Base-by-base conservation (phyloP, 352 stramenopile species). In the Globisporangium barbulae region DNA sequence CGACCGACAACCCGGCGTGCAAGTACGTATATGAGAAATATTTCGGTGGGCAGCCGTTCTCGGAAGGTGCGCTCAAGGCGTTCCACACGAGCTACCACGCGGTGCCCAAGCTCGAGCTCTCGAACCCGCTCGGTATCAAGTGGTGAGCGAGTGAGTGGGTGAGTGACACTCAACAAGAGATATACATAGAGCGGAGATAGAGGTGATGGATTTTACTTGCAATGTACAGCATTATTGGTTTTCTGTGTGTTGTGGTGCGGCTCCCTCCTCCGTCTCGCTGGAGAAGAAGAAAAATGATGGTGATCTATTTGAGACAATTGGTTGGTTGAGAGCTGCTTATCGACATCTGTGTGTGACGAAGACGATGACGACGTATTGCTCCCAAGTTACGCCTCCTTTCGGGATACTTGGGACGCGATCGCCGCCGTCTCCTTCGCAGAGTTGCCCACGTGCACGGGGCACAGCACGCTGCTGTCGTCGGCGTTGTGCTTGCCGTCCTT, bases 61-160 rank as follows among this genome's bases (percentile, higher is more conserved):
- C 87, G 5, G 73, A 87, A 19, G 67, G 75, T 52, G 87, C 89
- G 8, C 78, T 75, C 25, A 41, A 59, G 31, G 81, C 75, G 41
- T 72, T 96, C 45, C 87, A 96, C 63, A 96, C 87, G 28, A 76
- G 76, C 53, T 96, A 92, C 61, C 87, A 94, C 64, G 85, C 83
- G 31, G 85, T 96, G 28, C 85, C 87, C 7, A 96, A 94, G 76
- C 72, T 96, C 39, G 87, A 96, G 69, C 75, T 89, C 60, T 78
- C 83, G 22, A 96, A 94, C 65, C 87, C 87, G 22, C 69, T 96
- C 10, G 87, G 87, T 47, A 96, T 96, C 74, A 94, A 93, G 66
- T 96, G 87, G 87, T 96, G 64, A 85, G 62, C 53, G 69, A 45
- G 33, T 17, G 8, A 17, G 52, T 37, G 5, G 3, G 5, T 10